Percentiles rank a stretch among this genome's conserved stretches.
Evolutionary conservation across 257 asterid species (phyloP).

Genomic region (Jacaranda mimosifolia): DNA sequence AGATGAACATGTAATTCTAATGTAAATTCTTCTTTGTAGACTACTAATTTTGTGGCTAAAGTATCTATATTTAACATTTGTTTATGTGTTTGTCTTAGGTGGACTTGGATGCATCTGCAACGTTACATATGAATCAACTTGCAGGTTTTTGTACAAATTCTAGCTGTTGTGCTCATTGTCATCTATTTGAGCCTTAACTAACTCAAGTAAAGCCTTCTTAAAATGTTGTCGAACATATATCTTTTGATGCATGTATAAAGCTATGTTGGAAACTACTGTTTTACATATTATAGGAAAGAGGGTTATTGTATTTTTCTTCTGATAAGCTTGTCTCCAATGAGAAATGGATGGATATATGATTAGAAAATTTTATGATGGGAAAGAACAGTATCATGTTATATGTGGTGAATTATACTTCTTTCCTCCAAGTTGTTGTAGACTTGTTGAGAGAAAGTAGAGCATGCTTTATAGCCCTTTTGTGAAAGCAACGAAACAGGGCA

Average conservation of each 20-base stretch:
- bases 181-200: slow-evolving; percentile 26
- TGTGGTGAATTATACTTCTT: slow-evolving; percentile 5
- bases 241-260: not conserved
- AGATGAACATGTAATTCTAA: not conserved
- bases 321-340: slow-evolving; percentile 5
- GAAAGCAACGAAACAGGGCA: slow-evolving; percentile 8
- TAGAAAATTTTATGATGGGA: slow-evolving; percentile 8
- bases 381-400: slow-evolving; percentile 8
- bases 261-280: not conserved
- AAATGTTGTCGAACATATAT: slow-evolving; percentile 13
- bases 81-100: slow-evolving; percentile 53
- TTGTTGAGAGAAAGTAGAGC: slow-evolving; percentile 5
- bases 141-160: slow-evolving; percentile 67
- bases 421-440: not conserved
- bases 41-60: slow-evolving; percentile 19
- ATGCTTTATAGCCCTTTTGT: slow-evolving; percentile 1
- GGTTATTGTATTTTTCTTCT: not conserved
- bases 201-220: slow-evolving; percentile 24
- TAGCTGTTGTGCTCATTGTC: slow-evolving; percentile 17
- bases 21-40: slow-evolving; percentile 13
- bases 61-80: slow-evolving; percentile 22
- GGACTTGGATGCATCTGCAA: slow-evolving; percentile 97
- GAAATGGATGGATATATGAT: not conserved
- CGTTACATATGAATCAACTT: slow-evolving; percentile 74
- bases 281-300: not conserved